Evolutionary conservation across 2,329 filamentous ascomycete genomes (phyloP), one percentile per base, ranked within the genome.

Genomic region (Xylaria sp.): DNA sequence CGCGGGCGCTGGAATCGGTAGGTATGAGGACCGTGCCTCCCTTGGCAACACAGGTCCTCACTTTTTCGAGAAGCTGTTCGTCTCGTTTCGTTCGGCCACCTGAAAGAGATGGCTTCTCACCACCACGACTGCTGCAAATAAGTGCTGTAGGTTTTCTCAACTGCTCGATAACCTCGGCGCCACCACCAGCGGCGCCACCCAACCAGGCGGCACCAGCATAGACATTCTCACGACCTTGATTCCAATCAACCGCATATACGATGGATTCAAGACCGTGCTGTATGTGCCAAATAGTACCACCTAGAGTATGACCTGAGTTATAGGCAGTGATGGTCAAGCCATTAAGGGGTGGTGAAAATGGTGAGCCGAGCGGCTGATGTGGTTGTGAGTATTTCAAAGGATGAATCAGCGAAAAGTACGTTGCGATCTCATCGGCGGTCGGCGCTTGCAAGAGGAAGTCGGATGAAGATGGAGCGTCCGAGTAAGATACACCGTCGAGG

Each of bases 241-340:
- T 97, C 94, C 94, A 99, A 71, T 97, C 93, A 16, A 97, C 91
- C 0, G 94, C 93, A 69, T 99, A 97, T 1, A 99, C 92, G 48
- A 99, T 93, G 0, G 92, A 97, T 73, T 99, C 94, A 71, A 97
- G 83, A 0, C 92, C 92, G 77, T 97, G 92, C 70, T 97, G 93
- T 65, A 99, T 92, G 70, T 97, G 93, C 94, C 94, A 99, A 78
- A 99, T 96, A 23, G 94, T 97, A 58, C 94, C 94, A 73, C 94
- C 94, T 0, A 97, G 83, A 0, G 93, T 97, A 72, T 97, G 93
- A 64, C 94, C 94, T 6, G 94, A 92, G 75, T 95, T 96, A 77
- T 97, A 97, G 0, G 94, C 94, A 0, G 94, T 99, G 65, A 99
- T 90, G 1, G 91, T 96, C 16, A 99, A 83, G 3, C 92, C 92